Evolutionary conservation across 1,284 basidiomycete genomes (phyloP).

Genomic region (Moesziomyces sp.): DNA sequence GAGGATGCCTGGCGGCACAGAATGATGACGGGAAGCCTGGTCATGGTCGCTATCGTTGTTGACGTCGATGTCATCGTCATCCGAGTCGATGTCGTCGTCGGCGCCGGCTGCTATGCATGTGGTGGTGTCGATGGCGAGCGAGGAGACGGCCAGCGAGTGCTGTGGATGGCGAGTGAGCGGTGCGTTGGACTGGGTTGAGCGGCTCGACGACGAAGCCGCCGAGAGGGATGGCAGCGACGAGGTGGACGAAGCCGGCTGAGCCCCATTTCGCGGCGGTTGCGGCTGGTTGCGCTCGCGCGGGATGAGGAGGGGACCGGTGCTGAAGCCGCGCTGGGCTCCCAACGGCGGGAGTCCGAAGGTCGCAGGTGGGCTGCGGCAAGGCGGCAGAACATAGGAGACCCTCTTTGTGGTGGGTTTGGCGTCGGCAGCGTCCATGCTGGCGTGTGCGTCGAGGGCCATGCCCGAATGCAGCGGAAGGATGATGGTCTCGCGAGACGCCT

Average conservation of each 20-base stretch:
- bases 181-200: constrained; percentile 20
- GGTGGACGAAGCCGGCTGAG: constrained; percentile 10
- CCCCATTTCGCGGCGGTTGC: not conserved
- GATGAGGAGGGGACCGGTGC: constrained; percentile 35
- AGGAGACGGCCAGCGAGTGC: constrained; percentile 63
- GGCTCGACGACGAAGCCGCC: constrained; percentile 7
- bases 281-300: constrained; percentile 7
- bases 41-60: constrained; percentile 2
- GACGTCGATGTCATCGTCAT: not conserved
- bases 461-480: not conserved
- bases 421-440: constrained; percentile 18
- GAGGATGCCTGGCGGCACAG: constrained; percentile 83
- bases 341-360: constrained; percentile 48
- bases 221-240: constrained; percentile 10
- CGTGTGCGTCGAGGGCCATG: constrained; percentile 17
- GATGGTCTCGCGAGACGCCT: too few relatives aligned
- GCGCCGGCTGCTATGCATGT: constrained; percentile 40
- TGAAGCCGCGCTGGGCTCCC: constrained; percentile 33
- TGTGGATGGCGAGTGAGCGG: constrained; percentile 40
- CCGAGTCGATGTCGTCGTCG: constrained; percentile 6
- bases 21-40: not conserved
- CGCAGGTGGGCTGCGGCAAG: constrained; percentile 32
- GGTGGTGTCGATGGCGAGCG: constrained; percentile 57
- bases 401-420: constrained; percentile 38
- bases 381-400: constrained; percentile 55